A percentile compares a stretch with the other conserved stretches of the same genome.
These are phyloP conservation scores for Fusarium udum DNA, from an alignment of 2,329 filamentous ascomycete genomes.

Conservation along the genomic window DNA sequence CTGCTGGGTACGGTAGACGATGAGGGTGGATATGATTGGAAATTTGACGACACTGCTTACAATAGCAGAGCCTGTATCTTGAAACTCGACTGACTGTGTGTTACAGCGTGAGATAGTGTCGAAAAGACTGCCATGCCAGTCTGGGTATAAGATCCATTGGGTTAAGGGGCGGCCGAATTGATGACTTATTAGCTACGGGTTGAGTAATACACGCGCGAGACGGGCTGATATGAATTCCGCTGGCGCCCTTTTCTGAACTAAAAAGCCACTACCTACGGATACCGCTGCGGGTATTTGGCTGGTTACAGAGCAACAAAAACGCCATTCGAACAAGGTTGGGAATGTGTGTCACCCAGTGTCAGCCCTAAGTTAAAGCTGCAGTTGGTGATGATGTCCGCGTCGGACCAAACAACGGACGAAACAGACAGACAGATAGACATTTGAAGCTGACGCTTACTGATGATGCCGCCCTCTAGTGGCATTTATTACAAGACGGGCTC, in stretches of 20 bases:
- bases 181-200: neutral
- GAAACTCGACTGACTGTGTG: neutral
- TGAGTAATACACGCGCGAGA: conserved; percentile 17
- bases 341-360: conserved; percentile 25
- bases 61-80: conserved; percentile 23
- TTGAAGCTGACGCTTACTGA: conserved; percentile 20
- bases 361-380: conserved; percentile 28
- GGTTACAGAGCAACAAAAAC: conserved; percentile 4
- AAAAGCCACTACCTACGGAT: neutral
- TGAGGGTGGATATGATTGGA: conserved; percentile 20
- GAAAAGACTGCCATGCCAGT: neutral
- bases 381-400: neutral
- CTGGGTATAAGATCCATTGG: conserved; percentile 18
- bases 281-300: neutral
- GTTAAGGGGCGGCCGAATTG: neutral
- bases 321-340: conserved; percentile 9
- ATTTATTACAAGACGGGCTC: neutral
- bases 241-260: neutral
- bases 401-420: conserved; percentile 32
- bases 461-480: neutral
- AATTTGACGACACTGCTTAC: conserved; percentile 30
- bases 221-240: conserved; percentile 11
- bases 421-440: neutral
- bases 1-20: conserved; percentile 24
- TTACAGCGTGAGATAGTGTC: neutral